Percentiles rank a stretch among this genome's conserved stretches.
phyloP scores from a whole-genome alignment of 2,329 filamentous ascomycete species.

The Cercospora nicotianae region DNA sequence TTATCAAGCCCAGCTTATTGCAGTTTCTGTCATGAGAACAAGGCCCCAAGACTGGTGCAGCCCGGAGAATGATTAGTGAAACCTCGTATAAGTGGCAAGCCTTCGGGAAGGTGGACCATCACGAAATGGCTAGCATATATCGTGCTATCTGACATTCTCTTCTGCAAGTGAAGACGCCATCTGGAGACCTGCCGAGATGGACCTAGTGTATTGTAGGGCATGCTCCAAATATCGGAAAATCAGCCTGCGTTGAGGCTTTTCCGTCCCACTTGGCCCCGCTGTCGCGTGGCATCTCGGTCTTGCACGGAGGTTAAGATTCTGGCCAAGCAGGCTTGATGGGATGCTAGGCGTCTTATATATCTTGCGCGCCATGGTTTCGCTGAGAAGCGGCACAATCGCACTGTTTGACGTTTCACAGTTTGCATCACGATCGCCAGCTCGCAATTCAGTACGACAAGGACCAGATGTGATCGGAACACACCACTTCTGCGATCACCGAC shows the following conservation, averaged over 20 bases:
- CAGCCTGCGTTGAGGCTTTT: neutral
- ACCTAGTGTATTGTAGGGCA: neutral
- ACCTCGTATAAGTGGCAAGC: neutral
- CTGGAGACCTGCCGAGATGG: neutral
- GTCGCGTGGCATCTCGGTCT: neutral
- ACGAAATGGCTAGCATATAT: neutral
- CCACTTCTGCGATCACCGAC: neutral
- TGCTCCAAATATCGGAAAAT: neutral
- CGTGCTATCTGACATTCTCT: neutral
- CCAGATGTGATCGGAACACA: neutral
- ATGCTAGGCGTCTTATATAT: neutral
- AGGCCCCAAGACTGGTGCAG: too few species aligned
- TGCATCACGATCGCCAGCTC: neutral
- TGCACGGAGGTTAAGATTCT: neutral
- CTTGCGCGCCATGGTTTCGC: neutral
- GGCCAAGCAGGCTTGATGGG: neutral
- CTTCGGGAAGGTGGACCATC: neutral
- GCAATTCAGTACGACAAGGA: neutral
- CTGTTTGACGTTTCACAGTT: neutral
- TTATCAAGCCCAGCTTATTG: neutral
- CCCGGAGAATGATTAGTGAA: too few species aligned
- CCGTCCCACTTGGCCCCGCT: neutral
- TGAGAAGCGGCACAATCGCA: neutral
- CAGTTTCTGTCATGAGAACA: neutral
- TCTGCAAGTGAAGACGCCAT: neutral